phyloP scores from a whole-genome alignment of 2,329 filamentous ascomycete genomes.

The Penicillium capsulatum region DNA sequence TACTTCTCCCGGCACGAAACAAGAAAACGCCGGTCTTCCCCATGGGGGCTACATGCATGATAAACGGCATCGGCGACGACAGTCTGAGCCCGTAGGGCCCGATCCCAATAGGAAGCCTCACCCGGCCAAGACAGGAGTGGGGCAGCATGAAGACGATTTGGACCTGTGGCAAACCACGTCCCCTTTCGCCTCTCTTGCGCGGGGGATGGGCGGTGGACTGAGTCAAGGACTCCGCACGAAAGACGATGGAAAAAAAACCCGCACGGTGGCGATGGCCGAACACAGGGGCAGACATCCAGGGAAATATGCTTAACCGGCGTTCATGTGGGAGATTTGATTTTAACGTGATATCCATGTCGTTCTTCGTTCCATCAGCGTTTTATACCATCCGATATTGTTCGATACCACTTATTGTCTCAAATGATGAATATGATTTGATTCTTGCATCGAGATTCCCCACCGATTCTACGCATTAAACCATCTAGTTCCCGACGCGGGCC shows the following conservation, averaged over 20 bases:
- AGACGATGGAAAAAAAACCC: conserved; percentile 30
- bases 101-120: conserved; percentile 12
- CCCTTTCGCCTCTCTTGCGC: conserved; percentile 39
- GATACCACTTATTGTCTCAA: too few species aligned
- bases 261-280: conserved; percentile 13
- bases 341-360: conserved; percentile 14
- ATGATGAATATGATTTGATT: too few species aligned
- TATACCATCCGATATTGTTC: background rate
- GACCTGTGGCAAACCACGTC: conserved; percentile 34
- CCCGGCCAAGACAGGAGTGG: conserved; percentile 15
- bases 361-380: too few species aligned
- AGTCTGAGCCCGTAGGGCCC: conserved; percentile 15
- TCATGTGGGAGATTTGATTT: background rate
- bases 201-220: conserved; percentile 41
- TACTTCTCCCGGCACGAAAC: conserved; percentile 10
- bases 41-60: conserved; percentile 10
- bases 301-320: conserved; percentile 1
- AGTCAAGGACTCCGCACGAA: conserved; percentile 38
- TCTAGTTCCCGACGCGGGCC: too few species aligned
- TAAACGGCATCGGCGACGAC: conserved; percentile 19
- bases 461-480: too few species aligned
- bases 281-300: conserved; percentile 9
- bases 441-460: too few species aligned
- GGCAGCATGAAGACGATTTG: conserved; percentile 34
- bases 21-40: conserved; percentile 1